phyloP scores from a whole-genome alignment of 1,284 basidiomycete species.

The Ustilago vetiveriae region DNA sequence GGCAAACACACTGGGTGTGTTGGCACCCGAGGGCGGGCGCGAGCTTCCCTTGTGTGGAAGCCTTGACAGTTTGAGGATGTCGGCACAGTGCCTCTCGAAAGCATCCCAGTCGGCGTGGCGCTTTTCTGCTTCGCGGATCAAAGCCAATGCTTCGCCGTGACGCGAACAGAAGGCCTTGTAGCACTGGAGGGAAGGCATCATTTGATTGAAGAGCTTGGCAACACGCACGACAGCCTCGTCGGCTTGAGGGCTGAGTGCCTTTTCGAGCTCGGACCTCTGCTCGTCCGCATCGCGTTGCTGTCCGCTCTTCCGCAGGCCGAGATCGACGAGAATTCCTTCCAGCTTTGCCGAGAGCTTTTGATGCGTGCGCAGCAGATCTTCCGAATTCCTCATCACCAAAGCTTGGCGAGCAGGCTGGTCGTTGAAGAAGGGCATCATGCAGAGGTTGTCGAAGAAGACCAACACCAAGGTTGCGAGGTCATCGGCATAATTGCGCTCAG shows the following conservation, averaged over 20 bases:
- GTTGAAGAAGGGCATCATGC: conserved; percentile 60
- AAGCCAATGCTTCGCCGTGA: conserved; percentile 61
- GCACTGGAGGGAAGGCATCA: conserved; percentile 46
- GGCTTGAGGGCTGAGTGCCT: conserved; percentile 45
- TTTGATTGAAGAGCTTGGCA: conserved; percentile 45
- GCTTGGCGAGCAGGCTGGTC: conserved; percentile 52
- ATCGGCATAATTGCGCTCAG: conserved; percentile 63
- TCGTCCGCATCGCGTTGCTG: conserved; percentile 20
- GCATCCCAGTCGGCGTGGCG: conserved; percentile 61
- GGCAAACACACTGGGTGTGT: conserved; percentile 28
- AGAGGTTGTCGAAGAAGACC: conserved; percentile 63
- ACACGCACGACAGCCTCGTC: conserved; percentile 49
- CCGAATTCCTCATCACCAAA: conserved; percentile 60
- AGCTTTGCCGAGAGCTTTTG: conserved; percentile 52
- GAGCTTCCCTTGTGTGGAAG: conserved; percentile 21
- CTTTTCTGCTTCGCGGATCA: conserved; percentile 62
- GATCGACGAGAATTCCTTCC: conserved; percentile 47
- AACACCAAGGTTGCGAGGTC: conserved; percentile 59
- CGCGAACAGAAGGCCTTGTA: conserved; percentile 64
- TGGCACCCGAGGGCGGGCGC: conserved; percentile 34
- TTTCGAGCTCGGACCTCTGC: conserved; percentile 32
- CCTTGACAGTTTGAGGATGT: conserved; percentile 41
- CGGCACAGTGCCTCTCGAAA: conserved; percentile 59
- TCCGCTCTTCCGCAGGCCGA: conserved; percentile 36
- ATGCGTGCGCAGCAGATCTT: conserved; percentile 56